Base-by-base conservation (phyloP, 2,329 filamentous ascomycete species). In the Pestalotiopsis fici region DNA sequence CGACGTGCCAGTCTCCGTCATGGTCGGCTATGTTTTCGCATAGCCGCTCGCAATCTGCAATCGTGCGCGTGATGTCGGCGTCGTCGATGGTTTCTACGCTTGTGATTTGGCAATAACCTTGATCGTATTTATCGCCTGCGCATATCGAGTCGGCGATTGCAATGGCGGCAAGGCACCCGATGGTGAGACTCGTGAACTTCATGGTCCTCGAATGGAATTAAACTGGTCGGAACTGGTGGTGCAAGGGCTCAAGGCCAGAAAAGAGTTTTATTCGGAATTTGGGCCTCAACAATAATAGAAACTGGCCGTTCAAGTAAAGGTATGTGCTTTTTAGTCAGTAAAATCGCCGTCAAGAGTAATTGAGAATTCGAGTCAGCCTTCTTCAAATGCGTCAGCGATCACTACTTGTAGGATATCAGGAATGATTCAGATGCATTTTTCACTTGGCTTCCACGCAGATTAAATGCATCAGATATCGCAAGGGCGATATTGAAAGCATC, bases 71-170 rank as follows among this genome's bases (percentile, higher is more conserved):
- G 3, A 54, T 27, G 12, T 31, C 23, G 47, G 12, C 2, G 12
- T 21, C 18, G 18, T 47, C 1, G 18, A 15, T 47, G 39, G 3
- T 47, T 4, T 60, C 31, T 3, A 60, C n/a, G 27, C 23, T 27
- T 2, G n/a, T 27, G n/a, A 54, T 37, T 28, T 27, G 60, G 59
- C 65, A 66, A 39, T 66, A 66, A 13, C 59, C 60, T 18, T 35
- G 23, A 4, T 21, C 39, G 21, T 28, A 43, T 7, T 47, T 37
- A 21, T 63, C 59, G 59, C 65, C 65, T n/a, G 31, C 54, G 27
- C 60, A 67, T 4, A 15, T 28, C 39, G 39, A 47, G 39, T 15
- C 13, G 39, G 39, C 39, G 39, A 47, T 11, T n/a, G 31, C 21
- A 25, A 12, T 27, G 60, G 60, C n/a, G 60, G 60, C 60, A 11